Evolutionary conservation across 306 rosid genomes (phyloP).

Genomic region (Lablab purpureus): DNA sequence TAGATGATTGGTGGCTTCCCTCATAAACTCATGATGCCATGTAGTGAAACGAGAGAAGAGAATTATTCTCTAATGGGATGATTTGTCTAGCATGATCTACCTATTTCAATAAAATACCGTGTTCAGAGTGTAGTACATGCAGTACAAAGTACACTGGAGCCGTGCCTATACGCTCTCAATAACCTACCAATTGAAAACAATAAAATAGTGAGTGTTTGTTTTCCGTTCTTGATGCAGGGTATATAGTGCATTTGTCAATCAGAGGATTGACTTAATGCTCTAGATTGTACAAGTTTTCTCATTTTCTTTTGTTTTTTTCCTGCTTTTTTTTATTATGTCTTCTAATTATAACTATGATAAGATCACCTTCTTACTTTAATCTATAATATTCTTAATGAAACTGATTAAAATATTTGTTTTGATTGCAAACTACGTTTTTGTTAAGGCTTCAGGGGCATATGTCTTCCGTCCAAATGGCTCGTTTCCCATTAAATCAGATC

Average conservation of each 20-base stretch:
- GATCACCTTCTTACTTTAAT: slow-evolving; percentile 13
- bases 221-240: slow-evolving; percentile 25
- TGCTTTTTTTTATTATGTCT: slow-evolving; percentile 27
- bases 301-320: slow-evolving; percentile 16
- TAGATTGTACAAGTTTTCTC: not conserved
- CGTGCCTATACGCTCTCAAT: not conserved
- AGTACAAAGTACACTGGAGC: not conserved
- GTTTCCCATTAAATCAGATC: slow-evolving; percentile 51
- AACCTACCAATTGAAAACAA: not conserved
- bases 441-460: slow-evolving; percentile 67
- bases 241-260: slow-evolving; percentile 3
- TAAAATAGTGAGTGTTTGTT: not conserved
- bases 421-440: slow-evolving; percentile 17
- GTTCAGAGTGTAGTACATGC: not conserved
- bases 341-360: slow-evolving; percentile 5
- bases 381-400: slow-evolving; percentile 14
- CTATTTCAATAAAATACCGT: not conserved
- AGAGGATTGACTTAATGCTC: not conserved
- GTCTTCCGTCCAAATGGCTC: slow-evolving; percentile 67
- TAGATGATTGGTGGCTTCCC: not conserved
- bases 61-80: not conserved
- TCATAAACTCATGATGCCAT: not conserved
- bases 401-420: slow-evolving; percentile 26
- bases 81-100: not conserved
- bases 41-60: not conserved